Base-by-base conservation (phyloP, 2,329 filamentous ascomycete species). In the Arachnomyces sp. region DNA sequence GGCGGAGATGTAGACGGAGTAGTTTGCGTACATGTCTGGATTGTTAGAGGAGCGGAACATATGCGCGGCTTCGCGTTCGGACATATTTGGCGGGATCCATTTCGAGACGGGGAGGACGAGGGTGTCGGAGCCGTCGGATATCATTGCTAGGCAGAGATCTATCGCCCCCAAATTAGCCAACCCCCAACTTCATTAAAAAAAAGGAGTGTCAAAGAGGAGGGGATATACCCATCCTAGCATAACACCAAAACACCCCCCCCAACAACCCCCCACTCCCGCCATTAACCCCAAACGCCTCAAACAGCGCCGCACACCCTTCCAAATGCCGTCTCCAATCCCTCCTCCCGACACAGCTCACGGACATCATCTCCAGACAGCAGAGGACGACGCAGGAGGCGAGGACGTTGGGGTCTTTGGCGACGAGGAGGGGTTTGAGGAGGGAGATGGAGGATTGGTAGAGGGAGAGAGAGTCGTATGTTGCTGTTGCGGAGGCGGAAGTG, bases 1-100 rank as follows among this genome's bases (percentile, higher is more conserved):
- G 3, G 74, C 69, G 37, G 67, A 72, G 1, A 80, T 63, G 46
- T 74, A 80, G 2, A 80, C 74, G 6, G 75, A 67, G 46, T 74
- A 75, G 48, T 79, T 79, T 25, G 76, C 76, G 45, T 77, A 69
- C 66, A 73, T 75, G 47, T 80, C 76, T 4, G 70, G 63, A 31
- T 59, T 57, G 3, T 54, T 49, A 3, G 53, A 49, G 12, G 62
- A 55, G 34, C 54, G 52, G 48, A 71, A 63, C 40, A 71, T 47
- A 32, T 54, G 48, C 12, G 56, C 52, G 3, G 64, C 62, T 13
- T 63, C 59, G 4, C 58, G 52, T 13, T 63, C 56, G 9, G 62
- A 48, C 8, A 61, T 55, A 15, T 61, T 61, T 5, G 61, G 58
- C 0, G 66, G 62, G 4, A 69, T 59, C 73, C 73, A 77, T 44